Evolutionary conservation across 2,329 filamentous ascomycete species (phyloP), one percentile per base, ranked within the genome.

Genomic region (Claviceps humidiphila): DNA sequence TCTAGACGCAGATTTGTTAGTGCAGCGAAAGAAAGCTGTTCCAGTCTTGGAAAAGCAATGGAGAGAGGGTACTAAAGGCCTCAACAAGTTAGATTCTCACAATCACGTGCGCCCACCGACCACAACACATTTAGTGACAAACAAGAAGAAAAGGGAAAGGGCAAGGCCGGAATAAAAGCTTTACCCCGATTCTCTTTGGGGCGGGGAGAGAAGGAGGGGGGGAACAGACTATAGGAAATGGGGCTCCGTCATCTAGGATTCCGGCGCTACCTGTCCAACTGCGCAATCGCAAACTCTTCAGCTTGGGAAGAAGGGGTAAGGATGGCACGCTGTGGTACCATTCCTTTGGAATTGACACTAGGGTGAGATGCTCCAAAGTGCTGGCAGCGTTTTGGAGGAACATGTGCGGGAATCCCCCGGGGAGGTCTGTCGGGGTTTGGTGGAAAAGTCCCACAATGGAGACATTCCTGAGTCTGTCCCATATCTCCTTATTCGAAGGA

Each of bases 261-360:
- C 22, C 22, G 22, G 17, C 17, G 17, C 17, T 20, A 22, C 4
- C 4, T 3, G 3, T 22, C 59, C 60, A 30, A 30, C 6, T 7
- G 26, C 26, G 7, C 30, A 67, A 52, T 17, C 60, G 58, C 17
- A 68, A 49, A 44, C 59, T 56, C 54, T 61, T 63, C 30, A 68
- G 52, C 3, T 58, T 58, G 4, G 63, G 61, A 53, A 68, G 58
- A 3, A 50, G 20, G 6, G 60, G 59, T 22, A 62, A 20, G 0
- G 30, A 39, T 26, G 24, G 2, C 26, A 9, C 26, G 17, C 47
- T 30, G 1, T 22, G 44, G 17, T 54, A 53, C 60, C 60, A 63
- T 22, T 52, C 51, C 39, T 51, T 50, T 8, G 59, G 58, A 9
- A 62, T 39, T 11, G 57, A 58, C 8, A 52, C 16, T 2, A 69